phyloP scores from a whole-genome alignment of 495 filamentous ascomycete genomes.

The Cladorrhinum samala region DNA sequence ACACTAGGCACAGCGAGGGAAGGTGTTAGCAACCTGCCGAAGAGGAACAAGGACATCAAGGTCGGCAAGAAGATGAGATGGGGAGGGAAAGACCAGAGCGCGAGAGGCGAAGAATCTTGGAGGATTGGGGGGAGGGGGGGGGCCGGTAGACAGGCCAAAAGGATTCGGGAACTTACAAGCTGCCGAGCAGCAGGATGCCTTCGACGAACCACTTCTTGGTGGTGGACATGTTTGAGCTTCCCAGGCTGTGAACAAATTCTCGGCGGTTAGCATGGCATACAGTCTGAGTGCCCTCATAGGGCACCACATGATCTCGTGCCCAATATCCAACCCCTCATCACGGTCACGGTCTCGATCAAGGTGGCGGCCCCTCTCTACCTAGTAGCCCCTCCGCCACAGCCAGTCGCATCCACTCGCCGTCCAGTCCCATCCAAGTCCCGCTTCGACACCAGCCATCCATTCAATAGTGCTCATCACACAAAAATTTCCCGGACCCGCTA shows the following conservation, averaged over 20 bases:
- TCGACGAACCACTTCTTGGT: slow-evolving; percentile 36
- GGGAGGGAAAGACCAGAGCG: background rate
- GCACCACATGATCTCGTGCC: background rate
- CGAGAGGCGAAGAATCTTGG: background rate
- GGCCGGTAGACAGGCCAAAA: background rate
- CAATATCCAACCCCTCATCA: background rate
- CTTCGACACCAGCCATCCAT: background rate
- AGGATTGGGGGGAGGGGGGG: background rate
- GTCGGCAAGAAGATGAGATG: background rate
- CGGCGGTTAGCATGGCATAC: slow-evolving; percentile 3
- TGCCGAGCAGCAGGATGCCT: slow-evolving; percentile 36
- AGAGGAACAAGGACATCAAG: background rate
- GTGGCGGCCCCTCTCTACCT: too few species aligned
- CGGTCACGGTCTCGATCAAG: too few species aligned
- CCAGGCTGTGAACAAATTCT: slow-evolving; percentile 17
- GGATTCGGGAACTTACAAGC: slow-evolving; percentile 27
- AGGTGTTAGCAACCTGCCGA: background rate
- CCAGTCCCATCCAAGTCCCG: background rate
- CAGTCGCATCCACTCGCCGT: background rate
- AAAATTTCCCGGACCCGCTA: background rate
- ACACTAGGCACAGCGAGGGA: slow-evolving; percentile 15
- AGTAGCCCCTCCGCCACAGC: background rate
- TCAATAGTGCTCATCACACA: background rate
- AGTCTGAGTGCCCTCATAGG: background rate
- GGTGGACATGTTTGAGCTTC: slow-evolving; percentile 28